Evolutionary conservation across 768 basidiomycete species (phyloP).

Genomic region (Leccinum truebloodii): DNA sequence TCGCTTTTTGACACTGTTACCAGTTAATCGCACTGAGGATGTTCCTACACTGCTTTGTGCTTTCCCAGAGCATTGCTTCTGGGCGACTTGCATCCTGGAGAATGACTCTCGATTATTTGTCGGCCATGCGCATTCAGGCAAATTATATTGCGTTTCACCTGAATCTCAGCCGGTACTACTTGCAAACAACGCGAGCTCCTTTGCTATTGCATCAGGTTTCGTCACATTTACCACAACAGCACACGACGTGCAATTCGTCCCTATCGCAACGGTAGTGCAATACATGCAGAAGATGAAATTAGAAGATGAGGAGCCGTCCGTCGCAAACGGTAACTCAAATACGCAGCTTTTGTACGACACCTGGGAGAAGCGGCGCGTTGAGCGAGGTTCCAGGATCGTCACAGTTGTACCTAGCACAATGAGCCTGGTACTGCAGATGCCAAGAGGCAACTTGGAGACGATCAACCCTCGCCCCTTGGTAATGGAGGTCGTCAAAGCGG

Average conservation of each 20-base stretch:
- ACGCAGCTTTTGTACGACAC: conserved; percentile 17
- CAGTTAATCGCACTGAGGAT: conserved; percentile 25
- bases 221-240: conserved; percentile 82
- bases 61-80: conserved; percentile 65
- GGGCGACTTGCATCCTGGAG: conserved; percentile 34
- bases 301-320: conserved; percentile 20
- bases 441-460: conserved; percentile 94
- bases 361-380: conserved; percentile 79
- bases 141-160: conserved; percentile 53
- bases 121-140: conserved; percentile 66
- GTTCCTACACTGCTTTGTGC: conserved; percentile 28
- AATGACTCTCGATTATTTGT: conserved; percentile 43
- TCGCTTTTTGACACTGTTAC: conserved; percentile 5
- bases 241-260: conserved; percentile 79
- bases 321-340: conserved; percentile 24
- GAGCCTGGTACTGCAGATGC: conserved; percentile 95
- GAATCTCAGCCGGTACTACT: conserved; percentile 36
- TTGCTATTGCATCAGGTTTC: conserved; percentile 70
- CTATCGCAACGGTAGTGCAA: conserved; percentile 31
- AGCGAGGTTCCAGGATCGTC: conserved; percentile 89
- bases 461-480: conserved; percentile 92
- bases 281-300: conserved; percentile 15
- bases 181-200: conserved; percentile 66
- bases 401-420: conserved; percentile 84
- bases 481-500: conserved; percentile 75